Evolutionary conservation across 208 protist species (phyloP).

Genomic region (Acanthamoeba castellanii): DNA sequence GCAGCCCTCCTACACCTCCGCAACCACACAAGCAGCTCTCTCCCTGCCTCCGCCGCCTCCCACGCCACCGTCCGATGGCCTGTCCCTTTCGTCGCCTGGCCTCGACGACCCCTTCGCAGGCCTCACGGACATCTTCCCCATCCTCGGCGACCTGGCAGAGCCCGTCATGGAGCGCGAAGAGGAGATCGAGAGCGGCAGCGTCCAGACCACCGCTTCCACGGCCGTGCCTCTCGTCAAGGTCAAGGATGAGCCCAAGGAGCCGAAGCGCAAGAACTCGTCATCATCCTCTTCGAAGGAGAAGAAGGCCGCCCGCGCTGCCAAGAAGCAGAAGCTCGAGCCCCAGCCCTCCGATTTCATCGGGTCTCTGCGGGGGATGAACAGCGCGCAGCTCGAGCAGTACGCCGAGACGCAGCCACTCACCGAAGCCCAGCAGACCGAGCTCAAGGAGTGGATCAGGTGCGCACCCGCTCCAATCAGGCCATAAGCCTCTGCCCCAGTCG

Average conservation of each 20-base stretch:
- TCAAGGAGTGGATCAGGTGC: conserved; percentile 55
- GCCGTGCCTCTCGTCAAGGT: not conserved
- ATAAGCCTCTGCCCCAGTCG: no score
- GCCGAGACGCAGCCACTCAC: conserved; percentile 16
- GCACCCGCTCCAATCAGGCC: no score
- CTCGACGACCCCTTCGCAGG: conserved; percentile 44
- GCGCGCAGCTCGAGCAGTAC: conserved; percentile 31
- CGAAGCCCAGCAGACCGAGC: conserved; percentile 19
- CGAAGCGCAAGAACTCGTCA: not conserved
- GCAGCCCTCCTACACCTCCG: not conserved
- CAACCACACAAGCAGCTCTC: not conserved
- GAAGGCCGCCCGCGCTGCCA: not conserved
- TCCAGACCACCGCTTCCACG: not conserved
- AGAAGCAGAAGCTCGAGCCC: conserved; percentile 42
- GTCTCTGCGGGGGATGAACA: conserved; percentile 11
- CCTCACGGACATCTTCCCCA: conserved; percentile 40
- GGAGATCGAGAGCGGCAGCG: not conserved
- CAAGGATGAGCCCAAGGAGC: conserved; percentile 38
- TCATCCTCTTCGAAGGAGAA: not conserved
- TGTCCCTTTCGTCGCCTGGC: conserved; percentile 10
- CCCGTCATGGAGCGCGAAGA: not conserved
- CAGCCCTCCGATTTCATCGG: conserved; percentile 1
- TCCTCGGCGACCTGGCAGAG: not conserved
- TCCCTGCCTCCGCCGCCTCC: not conserved
- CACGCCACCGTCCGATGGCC: not conserved